Percentiles rank a stretch among this genome's conserved stretches.
Evolutionary conservation across 78 protist species (phyloP).

Genomic region (Tieghemostelium lacteum): DNA sequence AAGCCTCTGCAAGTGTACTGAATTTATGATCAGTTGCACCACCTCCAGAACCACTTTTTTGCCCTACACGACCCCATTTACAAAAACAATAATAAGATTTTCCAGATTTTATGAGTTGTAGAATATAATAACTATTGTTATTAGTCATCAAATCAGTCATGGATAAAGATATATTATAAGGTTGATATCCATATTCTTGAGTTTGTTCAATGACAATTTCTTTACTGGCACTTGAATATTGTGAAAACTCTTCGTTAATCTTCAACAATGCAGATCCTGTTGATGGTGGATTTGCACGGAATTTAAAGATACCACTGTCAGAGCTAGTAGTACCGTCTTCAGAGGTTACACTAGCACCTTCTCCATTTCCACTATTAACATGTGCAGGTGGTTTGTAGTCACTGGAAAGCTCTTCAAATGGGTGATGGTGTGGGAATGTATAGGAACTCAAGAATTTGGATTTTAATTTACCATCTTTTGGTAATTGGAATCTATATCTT

Average conservation of each 20-base stretch:
- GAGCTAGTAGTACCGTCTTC: background rate
- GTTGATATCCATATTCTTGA: constrained; percentile 18
- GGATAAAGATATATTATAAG: constrained; percentile 49
- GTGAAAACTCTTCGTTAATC: background rate
- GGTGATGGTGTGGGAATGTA: constrained; percentile 46
- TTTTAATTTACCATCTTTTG: background rate
- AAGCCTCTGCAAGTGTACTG: constrained; percentile 25
- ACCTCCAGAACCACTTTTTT: background rate
- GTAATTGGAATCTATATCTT: constrained; percentile 47
- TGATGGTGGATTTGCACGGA: background rate
- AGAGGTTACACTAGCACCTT: background rate
- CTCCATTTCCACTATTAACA: background rate
- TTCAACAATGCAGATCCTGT: background rate
- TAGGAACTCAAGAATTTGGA: background rate
- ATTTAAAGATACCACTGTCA: background rate
- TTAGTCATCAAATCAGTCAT: constrained; percentile 46
- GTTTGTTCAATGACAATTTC: constrained; percentile 12
- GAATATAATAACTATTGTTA: constrained; percentile 55
- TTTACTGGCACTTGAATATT: background rate
- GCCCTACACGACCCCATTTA: constrained; percentile 75
- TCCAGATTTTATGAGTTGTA: constrained; percentile 39
- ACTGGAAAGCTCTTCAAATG: constrained; percentile 1
- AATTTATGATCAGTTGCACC: constrained; percentile 9
- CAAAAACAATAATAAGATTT: constrained; percentile 17
- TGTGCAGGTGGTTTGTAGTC: constrained; percentile 14